phyloP scores from a whole-genome alignment of 2,329 filamentous ascomycete species.

The Paracorniculantispora psalliotae region DNA sequence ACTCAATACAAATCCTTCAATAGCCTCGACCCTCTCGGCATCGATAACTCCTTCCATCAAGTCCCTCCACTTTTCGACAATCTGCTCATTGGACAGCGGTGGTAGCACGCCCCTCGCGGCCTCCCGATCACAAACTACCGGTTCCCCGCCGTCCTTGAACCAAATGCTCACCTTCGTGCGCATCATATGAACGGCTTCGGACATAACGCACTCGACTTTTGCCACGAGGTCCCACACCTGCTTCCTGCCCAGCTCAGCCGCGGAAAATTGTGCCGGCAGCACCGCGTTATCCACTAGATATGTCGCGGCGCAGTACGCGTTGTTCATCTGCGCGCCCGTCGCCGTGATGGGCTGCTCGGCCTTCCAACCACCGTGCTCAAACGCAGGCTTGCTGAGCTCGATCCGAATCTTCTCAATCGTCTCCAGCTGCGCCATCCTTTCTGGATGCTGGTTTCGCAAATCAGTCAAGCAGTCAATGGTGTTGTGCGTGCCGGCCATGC shows the following conservation, averaged over 20 bases:
- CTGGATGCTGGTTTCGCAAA: constrained; percentile 25
- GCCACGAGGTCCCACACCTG: constrained; percentile 30
- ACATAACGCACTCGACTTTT: constrained; percentile 21
- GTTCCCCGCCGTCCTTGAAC: constrained; percentile 16
- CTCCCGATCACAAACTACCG: background rate
- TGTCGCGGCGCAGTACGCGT: constrained; percentile 29
- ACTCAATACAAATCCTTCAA: too few relatives aligned
- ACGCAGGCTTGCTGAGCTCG: constrained; percentile 23
- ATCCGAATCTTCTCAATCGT: constrained; percentile 27
- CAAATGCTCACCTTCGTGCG: constrained; percentile 12
- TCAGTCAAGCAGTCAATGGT: constrained; percentile 30
- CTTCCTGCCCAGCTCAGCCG: constrained; percentile 29
- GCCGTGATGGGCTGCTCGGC: constrained; percentile 27
- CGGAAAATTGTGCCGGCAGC: constrained; percentile 27
- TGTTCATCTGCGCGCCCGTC: constrained; percentile 36
- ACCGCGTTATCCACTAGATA: constrained; percentile 34
- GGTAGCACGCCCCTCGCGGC: constrained; percentile 28
- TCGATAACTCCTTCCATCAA: constrained; percentile 27
- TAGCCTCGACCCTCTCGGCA: constrained; percentile 21
- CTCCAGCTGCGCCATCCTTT: constrained; percentile 18
- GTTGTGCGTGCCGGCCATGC: constrained; percentile 31
- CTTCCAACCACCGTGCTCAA: constrained; percentile 33
- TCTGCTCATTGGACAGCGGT: constrained; percentile 31
- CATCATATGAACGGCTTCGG: constrained; percentile 19
- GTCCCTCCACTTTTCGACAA: constrained; percentile 30